phyloP scores from a whole-genome alignment of 1,284 basidiomycete genomes.

The Clitocybe nebularis region DNA sequence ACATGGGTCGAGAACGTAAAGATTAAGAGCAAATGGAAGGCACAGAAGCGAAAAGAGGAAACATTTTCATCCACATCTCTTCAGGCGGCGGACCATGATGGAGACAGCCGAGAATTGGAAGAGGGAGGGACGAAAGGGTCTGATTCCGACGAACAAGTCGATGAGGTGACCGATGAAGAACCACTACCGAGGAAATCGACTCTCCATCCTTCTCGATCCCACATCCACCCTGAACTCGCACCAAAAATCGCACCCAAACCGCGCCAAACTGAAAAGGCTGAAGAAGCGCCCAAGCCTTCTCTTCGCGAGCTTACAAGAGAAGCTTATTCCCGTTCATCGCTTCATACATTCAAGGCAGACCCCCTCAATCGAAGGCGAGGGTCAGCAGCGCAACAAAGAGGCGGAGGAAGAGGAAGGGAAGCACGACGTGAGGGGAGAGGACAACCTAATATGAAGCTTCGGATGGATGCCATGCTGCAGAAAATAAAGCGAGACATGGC shows the following conservation, averaged over 20 bases:
- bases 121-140: conserved; percentile 17
- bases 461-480: conserved; percentile 76
- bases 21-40: conserved; percentile 73
- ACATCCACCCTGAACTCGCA: conserved; percentile 20
- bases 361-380: conserved; percentile 28
- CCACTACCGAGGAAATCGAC: conserved; percentile 13
- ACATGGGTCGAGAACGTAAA: conserved; percentile 71
- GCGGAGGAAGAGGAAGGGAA: conserved; percentile 11
- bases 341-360: conserved; percentile 54
- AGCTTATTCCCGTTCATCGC: conserved; percentile 56
- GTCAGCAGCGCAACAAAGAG: conserved; percentile 10
- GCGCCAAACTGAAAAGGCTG: conserved; percentile 16
- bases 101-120: conserved; percentile 20
- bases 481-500: conserved; percentile 62
- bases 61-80: conserved; percentile 18
- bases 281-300: conserved; percentile 21
- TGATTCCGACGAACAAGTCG: conserved; percentile 6
- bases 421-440: conserved; percentile 32
- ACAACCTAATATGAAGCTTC: conserved; percentile 76
- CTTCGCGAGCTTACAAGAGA: conserved; percentile 56
- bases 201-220: conserved; percentile 23
- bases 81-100: conserved; percentile 17
- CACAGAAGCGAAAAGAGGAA: conserved; percentile 64
- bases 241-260: conserved; percentile 12
- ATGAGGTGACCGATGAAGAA: conserved; percentile 14